A percentile compares a stretch with the other conserved stretches of the same genome.
These are phyloP conservation scores for Lasiodiplodia citricola DNA, from an alignment of 2,329 filamentous ascomycete species.

Conservation along the genomic window DNA sequence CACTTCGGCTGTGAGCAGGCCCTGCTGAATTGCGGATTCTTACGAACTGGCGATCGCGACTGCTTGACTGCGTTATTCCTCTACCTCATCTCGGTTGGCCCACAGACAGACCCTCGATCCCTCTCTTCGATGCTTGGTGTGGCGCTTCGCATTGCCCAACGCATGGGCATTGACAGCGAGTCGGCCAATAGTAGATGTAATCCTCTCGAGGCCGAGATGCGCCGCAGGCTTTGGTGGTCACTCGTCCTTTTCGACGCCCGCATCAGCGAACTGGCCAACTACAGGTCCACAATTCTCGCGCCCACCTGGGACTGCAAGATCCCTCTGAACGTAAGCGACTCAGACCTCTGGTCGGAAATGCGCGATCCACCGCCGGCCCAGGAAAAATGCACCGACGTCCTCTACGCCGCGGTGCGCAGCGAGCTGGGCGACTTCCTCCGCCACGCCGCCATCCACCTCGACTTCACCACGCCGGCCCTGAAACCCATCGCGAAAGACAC, in stretches of 20 bases:
- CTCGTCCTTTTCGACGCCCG: conserved; percentile 59
- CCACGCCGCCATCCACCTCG: conserved; percentile 50
- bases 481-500: conserved; percentile 43
- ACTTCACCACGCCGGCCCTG: conserved; percentile 53
- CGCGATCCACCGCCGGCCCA: conserved; percentile 49
- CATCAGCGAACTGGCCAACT: conserved; percentile 62
- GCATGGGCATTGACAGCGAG: conserved; percentile 61
- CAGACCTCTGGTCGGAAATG: conserved; percentile 52
- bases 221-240: conserved; percentile 61
- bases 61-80: conserved; percentile 60
- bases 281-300: conserved; percentile 58
- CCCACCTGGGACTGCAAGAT: conserved; percentile 61
- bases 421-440: conserved; percentile 52
- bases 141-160: conserved; percentile 58
- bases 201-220: conserved; percentile 62
- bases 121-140: conserved; percentile 62
- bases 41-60: conserved; percentile 60
- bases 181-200: conserved; percentile 54
- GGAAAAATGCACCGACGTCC: conserved; percentile 58
- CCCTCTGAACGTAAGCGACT: conserved; percentile 59
- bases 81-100: conserved; percentile 62
- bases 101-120: conserved; percentile 51
- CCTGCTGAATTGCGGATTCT: conserved; percentile 62
- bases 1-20: conserved; percentile 67
- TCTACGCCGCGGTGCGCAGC: conserved; percentile 56